phyloP scores from a whole-genome alignment of 306 rosid genomes.

The Inga oerstediana region DNA sequence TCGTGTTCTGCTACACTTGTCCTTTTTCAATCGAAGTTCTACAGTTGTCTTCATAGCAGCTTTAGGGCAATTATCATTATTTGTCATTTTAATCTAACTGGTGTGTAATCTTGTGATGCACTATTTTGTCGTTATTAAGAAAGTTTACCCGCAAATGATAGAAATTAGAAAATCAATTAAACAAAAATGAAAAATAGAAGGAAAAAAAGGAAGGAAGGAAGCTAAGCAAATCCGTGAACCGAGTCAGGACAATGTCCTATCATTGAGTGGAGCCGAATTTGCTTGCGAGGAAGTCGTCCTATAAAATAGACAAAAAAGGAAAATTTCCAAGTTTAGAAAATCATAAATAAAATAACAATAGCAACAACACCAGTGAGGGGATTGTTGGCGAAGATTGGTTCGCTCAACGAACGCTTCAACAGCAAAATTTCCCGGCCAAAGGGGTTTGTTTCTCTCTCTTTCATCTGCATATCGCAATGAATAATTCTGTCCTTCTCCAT shows the following conservation, averaged over 20 bases:
- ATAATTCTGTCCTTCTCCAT: constrained; percentile 46
- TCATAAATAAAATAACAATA: background rate
- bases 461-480: constrained; percentile 44
- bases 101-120: background rate
- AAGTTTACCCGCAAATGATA: background rate
- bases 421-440: constrained; percentile 80
- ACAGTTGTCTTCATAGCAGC: background rate
- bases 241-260: constrained; percentile 5
- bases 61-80: too few species aligned
- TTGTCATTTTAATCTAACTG: background rate
- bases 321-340: background rate
- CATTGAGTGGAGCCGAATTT: constrained; percentile 6
- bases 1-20: background rate
- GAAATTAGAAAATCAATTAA: background rate
- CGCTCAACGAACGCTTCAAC: constrained; percentile 94
- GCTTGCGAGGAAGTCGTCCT: constrained; percentile 7
- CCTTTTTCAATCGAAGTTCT: background rate
- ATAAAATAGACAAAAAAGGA: background rate
- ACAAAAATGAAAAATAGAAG: background rate
- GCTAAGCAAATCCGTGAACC: background rate
- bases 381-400: constrained; percentile 69
- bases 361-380: background rate
- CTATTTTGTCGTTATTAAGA: background rate
- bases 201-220: background rate
- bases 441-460: constrained; percentile 38